Base-by-base conservation (phyloP, 371 early-diverging fungal genomes). In the Sporodiniella umbellata region DNA sequence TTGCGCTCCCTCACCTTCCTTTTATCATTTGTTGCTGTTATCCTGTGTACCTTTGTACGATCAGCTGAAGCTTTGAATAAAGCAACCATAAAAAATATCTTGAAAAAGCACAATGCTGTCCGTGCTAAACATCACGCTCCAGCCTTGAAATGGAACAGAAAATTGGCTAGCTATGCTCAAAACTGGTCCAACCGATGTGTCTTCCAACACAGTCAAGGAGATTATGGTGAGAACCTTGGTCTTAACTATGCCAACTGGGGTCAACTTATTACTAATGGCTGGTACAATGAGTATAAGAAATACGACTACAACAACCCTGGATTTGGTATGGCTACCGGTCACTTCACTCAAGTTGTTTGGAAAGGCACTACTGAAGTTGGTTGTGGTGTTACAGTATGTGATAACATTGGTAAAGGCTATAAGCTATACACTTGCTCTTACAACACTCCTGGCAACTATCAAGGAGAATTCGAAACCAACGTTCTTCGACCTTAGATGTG, bases 331-430 rank as follows among this genome's bases (percentile, higher is more conserved):
- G 2, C 39, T 4, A 66, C 70, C 12, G 79, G 81, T 14, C 78
- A 80, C 40, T 80, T 78, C 38, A 78, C 76, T 22, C 72, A 71
- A 33, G 61, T 81, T 1, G 79, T 78, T 10, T 81, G 81, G 74
- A 68, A 70, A 43, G 42, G 38, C n/a, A 77, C 75, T 14, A 66
- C 54, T 15, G 25, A 62, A 4, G 42, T 78, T 6, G 79, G 81
- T 4, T 78, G 81, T 39, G 79, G 68, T 61, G 60, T 68, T 39
- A 52, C 42, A 17, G 33, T 28, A 17, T 80, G 78, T 61, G 47
- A 59, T 24, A 62, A 58, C 37, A 22, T 48, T 5, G n/a, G 39
- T 30, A 40, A 45, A n/a, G 48, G 51, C 21, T 56, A 54, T 33
- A 51, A 52, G 31, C 54, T 71, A 38, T 73, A 70, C 56, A 63